These are phyloP conservation scores for Lecanicillium sp. DNA, from an alignment of 2,329 filamentous ascomycete genomes.

Conservation along the genomic window DNA sequence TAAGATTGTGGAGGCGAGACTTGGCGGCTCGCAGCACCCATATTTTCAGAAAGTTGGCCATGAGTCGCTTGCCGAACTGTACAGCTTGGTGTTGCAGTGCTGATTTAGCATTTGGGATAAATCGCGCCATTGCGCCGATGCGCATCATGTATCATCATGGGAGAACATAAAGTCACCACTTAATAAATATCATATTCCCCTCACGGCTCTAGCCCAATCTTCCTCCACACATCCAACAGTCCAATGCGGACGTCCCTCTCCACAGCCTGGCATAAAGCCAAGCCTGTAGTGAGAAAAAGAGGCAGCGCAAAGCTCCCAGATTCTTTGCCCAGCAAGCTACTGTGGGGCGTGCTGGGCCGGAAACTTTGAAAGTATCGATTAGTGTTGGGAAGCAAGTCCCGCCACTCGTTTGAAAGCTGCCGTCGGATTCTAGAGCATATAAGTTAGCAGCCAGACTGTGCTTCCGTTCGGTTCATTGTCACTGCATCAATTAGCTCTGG, in stretches of 20 bases:
- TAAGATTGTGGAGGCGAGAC: conserved; percentile 1
- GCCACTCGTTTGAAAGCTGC: too few species aligned
- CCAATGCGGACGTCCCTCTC: conserved; percentile 30
- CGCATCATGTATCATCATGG: background rate
- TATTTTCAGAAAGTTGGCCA: conserved; percentile 7
- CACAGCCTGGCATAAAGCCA: conserved; percentile 38
- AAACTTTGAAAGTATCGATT: too few species aligned
- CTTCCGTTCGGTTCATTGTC: too few species aligned
- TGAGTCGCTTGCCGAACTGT: conserved; percentile 5
- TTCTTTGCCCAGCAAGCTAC: conserved; percentile 4
- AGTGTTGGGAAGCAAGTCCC: too few species aligned
- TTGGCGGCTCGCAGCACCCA: conserved; percentile 3
- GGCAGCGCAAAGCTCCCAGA: conserved; percentile 17
- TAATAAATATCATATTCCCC: background rate
- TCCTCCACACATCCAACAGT: too few species aligned
- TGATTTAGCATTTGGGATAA: too few species aligned
- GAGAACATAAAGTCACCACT: background rate
- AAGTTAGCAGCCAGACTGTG: too few species aligned
- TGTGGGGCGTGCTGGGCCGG: too few species aligned
- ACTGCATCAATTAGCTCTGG: too few species aligned
- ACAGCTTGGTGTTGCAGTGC: conserved; percentile 1
- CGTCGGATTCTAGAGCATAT: background rate
- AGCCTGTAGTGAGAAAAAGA: conserved; percentile 44
- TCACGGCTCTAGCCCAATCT: too few species aligned
- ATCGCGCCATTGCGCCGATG: too few species aligned